Evolutionary conservation across 768 basidiomycete genomes (phyloP), one percentile per base, ranked within the genome.

Genomic region (Leccinum incarnatum): DNA sequence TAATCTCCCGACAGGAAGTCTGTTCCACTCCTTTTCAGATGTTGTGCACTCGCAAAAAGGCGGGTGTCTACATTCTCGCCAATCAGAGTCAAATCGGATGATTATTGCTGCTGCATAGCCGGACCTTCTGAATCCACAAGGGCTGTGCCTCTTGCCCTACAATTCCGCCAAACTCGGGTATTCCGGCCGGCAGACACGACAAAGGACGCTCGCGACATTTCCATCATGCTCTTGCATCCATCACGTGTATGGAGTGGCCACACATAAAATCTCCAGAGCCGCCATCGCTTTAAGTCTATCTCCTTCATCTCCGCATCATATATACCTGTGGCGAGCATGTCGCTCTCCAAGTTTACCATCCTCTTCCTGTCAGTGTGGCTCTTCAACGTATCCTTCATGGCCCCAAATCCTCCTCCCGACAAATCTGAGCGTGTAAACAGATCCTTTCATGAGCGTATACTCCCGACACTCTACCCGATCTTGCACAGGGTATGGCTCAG

Each of bases 311-410:
- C 48, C 42, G 34, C 48, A 51, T 32, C 19, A 23, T 25, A 1
- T 25, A 1, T 21, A 30, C 27, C 21, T 0, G 14, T 40, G 14
- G n/a, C 7, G 29, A 48, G 25, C 50, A 73, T 73, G 69, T 55
- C 59, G 2, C 36, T 66, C 25, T 37, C 57, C 50, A 71, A 71
- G 48, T 19, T 56, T 17, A 30, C 60, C 15, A 60, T 73, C 15
- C 71, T 71, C 42, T 40, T 69, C 15, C 56, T 67, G 3, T 69
- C 69, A n/a, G 21, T 69, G 10, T 61, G 65, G 65, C 60, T 73
- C 42, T 71, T 71, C 59, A 73, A 73, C 32, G 25, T 56, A 40
- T 59, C 70, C 8, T 73, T 67, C 30, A 67, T 48, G 27, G 54
- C 70, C 8, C 70, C 70, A 1, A 65, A 30, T 37, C 10, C 62